A percentile compares a stretch with the other conserved stretches of the same genome.
Evolutionary conservation across 768 basidiomycete species (phyloP).

Genomic region (Cystobasidium ongulense): DNA sequence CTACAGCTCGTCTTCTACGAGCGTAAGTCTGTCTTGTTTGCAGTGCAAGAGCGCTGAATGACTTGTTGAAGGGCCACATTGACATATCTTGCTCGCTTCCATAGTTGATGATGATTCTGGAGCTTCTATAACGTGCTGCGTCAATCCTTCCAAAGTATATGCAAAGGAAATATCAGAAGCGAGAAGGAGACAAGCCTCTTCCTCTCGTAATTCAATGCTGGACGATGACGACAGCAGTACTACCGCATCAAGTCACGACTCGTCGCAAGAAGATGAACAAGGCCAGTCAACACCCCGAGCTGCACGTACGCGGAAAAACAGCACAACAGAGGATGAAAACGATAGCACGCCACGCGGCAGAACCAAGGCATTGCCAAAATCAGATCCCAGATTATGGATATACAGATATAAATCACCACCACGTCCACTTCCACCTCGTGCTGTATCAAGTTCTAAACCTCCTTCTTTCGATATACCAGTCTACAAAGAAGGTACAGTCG

Average conservation of each 20-base stretch:
- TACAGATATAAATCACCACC: constrained; percentile 20
- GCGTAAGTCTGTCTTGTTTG: neutral
- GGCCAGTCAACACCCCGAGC: neutral
- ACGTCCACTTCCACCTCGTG: neutral
- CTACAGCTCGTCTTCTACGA: constrained; percentile 16
- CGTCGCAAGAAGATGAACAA: neutral
- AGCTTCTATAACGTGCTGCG: constrained; percentile 20
- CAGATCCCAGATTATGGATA: constrained; percentile 20
- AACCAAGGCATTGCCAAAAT: neutral
- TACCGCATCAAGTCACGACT: neutral
- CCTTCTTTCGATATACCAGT: neutral
- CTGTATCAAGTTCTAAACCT: neutral
- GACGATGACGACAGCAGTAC: neutral
- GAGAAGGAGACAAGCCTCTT: neutral
- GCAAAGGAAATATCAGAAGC: neutral
- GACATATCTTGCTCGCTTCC: neutral
- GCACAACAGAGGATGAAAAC: neutral
- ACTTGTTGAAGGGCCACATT: neutral
- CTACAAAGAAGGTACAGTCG: constrained; percentile 2
- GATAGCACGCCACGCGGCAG: neutral
- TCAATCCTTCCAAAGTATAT: constrained; percentile 16
- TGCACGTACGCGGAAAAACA: neutral
- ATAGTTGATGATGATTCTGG: constrained; percentile 28
- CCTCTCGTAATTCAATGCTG: neutral
- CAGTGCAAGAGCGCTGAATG: neutral